phyloP scores from a whole-genome alignment of 2,329 filamentous ascomycete genomes.

The Torrubiella hemipterigena region DNA sequence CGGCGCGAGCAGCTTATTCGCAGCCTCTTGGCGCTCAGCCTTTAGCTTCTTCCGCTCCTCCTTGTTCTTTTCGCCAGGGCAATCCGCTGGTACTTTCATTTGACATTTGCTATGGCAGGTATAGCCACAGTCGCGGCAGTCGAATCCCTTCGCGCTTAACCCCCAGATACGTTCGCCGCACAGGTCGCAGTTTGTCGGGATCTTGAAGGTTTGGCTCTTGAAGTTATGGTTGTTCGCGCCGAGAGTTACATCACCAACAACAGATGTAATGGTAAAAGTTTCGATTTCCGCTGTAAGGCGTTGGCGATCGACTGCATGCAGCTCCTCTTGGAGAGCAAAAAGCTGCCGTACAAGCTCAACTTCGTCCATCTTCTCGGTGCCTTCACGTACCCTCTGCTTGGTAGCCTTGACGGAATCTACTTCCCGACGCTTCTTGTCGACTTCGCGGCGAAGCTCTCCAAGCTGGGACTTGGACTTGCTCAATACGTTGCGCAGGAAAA shows the following conservation, averaged over 20 bases:
- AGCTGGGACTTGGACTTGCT: slow-evolving; percentile 81
- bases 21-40: slow-evolving; percentile 67
- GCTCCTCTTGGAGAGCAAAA: slow-evolving; percentile 70
- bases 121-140: slow-evolving; percentile 92
- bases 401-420: slow-evolving; percentile 65
- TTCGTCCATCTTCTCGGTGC: slow-evolving; percentile 80
- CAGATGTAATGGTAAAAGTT: slow-evolving; percentile 80
- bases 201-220: slow-evolving; percentile 98
- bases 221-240: slow-evolving; percentile 95
- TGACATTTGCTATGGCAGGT: slow-evolving; percentile 98
- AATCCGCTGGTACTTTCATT: slow-evolving; percentile 95
- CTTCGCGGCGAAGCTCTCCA: slow-evolving; percentile 67
- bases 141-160: slow-evolving; percentile 88
- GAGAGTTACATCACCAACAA: slow-evolving; percentile 83
- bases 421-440: slow-evolving; percentile 76
- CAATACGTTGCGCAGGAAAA: slow-evolving; percentile 84
- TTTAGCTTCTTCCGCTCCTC: slow-evolving; percentile 95
- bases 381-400: slow-evolving; percentile 67
- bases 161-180: slow-evolving; percentile 98
- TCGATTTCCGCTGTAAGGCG: slow-evolving; percentile 85
- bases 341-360: slow-evolving; percentile 73
- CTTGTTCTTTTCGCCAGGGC: slow-evolving; percentile 85
- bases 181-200: slow-evolving; percentile 94
- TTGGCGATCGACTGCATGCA: slow-evolving; percentile 75
- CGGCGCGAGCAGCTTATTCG: slow-evolving; percentile 47